Percentiles rank a stretch among this genome's conserved stretches.
Evolutionary conservation across 1,284 basidiomycete species (phyloP).

Genomic region (Fomes fomentarius): DNA sequence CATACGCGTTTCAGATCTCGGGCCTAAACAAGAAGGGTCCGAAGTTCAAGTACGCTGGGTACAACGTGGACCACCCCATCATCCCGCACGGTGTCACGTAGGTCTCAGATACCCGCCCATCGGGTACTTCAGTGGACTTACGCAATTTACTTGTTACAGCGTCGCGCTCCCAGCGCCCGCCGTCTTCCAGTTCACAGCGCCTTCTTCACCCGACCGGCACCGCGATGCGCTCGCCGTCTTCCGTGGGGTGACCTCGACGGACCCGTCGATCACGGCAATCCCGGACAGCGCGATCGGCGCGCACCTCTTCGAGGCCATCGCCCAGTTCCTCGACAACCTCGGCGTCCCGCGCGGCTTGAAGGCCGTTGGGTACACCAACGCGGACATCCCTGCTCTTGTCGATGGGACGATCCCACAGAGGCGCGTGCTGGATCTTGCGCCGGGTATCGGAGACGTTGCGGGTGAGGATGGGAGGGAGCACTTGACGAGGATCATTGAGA

Average conservation of each 20-base stretch:
- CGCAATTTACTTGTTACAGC: slow-evolving; percentile 24
- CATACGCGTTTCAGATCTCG: slow-evolving; percentile 66
- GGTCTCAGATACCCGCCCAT: slow-evolving; percentile 19
- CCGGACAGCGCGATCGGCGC: slow-evolving; percentile 84
- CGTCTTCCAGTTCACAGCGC: slow-evolving; percentile 93
- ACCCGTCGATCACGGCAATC: slow-evolving; percentile 73
- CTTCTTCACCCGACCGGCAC: slow-evolving; percentile 89
- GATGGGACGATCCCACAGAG: slow-evolving; percentile 89
- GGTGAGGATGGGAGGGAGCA: slow-evolving; percentile 82
- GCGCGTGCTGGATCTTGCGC: slow-evolving; percentile 86
- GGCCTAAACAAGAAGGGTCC: slow-evolving; percentile 94
- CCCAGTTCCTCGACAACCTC: slow-evolving; percentile 85
- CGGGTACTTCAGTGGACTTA: neutral
- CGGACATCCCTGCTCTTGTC: slow-evolving; percentile 72
- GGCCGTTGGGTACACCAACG: slow-evolving; percentile 79
- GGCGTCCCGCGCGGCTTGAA: slow-evolving; percentile 89
- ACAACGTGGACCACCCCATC: slow-evolving; percentile 82
- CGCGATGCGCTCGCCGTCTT: slow-evolving; percentile 90
- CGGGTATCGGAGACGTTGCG: slow-evolving; percentile 79
- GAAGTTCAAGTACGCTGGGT: slow-evolving; percentile 87
- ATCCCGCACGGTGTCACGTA: slow-evolving; percentile 91
- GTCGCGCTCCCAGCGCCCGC: slow-evolving; percentile 92
- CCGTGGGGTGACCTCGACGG: slow-evolving; percentile 62
- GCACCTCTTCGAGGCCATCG: slow-evolving; percentile 88
- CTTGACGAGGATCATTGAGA: slow-evolving; percentile 76